Base-by-base conservation (phyloP, 345 rosid species). In the Eucalyptus erythrocorys region DNA sequence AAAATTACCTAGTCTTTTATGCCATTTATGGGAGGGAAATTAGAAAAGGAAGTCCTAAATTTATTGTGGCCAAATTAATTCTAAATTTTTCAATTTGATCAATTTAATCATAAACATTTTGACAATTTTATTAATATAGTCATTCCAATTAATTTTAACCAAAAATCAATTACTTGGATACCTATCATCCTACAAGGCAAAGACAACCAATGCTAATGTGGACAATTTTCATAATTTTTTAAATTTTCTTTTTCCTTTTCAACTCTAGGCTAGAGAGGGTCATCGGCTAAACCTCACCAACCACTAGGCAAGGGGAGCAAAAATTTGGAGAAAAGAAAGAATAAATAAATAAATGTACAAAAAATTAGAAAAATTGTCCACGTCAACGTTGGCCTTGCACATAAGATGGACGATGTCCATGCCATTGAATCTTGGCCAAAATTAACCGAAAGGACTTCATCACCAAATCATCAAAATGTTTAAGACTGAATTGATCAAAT, bases 331-430 rank as follows among this genome's bases (percentile, higher is more conserved):
- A 27, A 59, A 59, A 59, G 2, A 59, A 59, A 27, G 32, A 59
- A 12, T 15, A 27, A 59, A 0, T 26, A 59, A 59, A 59, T 27
- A 5, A 59, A 2, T 55, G 30, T 55, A 55, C 30, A 55, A 55
- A 55, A 22, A 55, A 10, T 22, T 27, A 11, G 1, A 27, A 59
- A 59, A 59, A 2, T 2, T 27, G 1, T 59, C 4, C 1, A 12
- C 0, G 2, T 59, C 34, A 10, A 13, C 2, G 0, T 1, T 55
- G 2, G 2, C 12, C 27, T 1, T 55, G 3, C 3, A 55, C 5
- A 55, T 12, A 6, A 13, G 16, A 61, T 30, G 7, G 2, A 30
- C 2, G 16, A 6, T 6, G 4, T 61, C 32, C 68, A 61, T 30
- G 68, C 2, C 68, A 61, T 61, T 13, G n/a, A 13, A 30, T 30